phyloP scores from a whole-genome alignment of 257 asterid genomes.

The Ocimum tenuiflorum region DNA sequence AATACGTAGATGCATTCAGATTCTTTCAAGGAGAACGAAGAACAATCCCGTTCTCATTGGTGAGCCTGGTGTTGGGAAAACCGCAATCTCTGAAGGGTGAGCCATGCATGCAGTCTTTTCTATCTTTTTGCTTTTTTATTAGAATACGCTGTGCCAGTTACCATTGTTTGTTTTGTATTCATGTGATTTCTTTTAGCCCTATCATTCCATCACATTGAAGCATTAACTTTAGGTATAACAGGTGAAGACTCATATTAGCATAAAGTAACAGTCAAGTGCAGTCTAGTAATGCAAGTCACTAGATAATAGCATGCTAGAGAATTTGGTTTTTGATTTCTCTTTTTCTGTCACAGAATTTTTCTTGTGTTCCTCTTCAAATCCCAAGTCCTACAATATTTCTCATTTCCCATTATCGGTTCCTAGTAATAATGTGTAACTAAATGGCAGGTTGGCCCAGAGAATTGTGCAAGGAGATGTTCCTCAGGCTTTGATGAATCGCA shows the following conservation, averaged over 20 bases:
- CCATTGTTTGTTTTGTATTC: not conserved
- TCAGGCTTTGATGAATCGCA: constrained; percentile 88
- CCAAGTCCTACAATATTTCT: not conserved
- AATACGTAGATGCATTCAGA: constrained; percentile 95
- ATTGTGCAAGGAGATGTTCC: constrained; percentile 99
- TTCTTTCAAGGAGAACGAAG: constrained; percentile 93
- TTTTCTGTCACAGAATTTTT: not conserved
- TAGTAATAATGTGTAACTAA: not conserved
- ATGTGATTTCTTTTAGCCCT: not conserved
- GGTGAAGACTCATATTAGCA: not conserved
- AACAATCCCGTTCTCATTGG: constrained; percentile 93
- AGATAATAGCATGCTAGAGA: not conserved
- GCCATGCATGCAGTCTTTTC: not conserved
- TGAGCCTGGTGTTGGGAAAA: constrained; percentile 96
- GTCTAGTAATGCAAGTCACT: not conserved
- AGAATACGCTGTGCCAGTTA: not conserved
- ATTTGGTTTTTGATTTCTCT: not conserved
- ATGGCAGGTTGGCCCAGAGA: constrained; percentile 93
- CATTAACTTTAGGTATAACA: not conserved
- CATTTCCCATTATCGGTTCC: not conserved
- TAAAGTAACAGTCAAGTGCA: not conserved
- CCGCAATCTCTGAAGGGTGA: constrained; percentile 99
- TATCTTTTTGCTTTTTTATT: too few relatives aligned
- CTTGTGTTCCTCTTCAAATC: not conserved
- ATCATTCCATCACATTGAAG: not conserved